Percentiles rank a stretch among this genome's conserved stretches.
Evolutionary conservation across 495 filamentous ascomycete genomes (phyloP).

Genomic region (Aspergillus affinis): DNA sequence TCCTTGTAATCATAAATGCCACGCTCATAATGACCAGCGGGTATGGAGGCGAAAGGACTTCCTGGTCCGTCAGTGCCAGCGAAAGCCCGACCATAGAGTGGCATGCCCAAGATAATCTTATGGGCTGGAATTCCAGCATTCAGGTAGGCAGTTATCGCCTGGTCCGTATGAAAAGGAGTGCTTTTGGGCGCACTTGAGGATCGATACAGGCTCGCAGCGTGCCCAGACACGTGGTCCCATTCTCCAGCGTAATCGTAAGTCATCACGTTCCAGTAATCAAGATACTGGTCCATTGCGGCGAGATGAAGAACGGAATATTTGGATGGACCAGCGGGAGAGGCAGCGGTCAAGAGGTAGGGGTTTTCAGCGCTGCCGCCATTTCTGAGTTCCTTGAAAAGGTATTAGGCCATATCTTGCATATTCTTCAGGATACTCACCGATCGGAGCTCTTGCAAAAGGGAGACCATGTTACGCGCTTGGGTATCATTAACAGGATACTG

Average conservation of each 20-base stretch:
- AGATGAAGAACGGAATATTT: no score
- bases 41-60: no score
- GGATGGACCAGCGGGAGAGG: no score
- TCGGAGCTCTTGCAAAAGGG: no score
- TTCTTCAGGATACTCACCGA: no score
- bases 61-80: neutral
- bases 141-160: neutral
- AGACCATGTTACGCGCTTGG: no score
- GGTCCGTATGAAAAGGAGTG: neutral
- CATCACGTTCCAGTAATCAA: constrained; percentile 2
- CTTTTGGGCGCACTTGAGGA: neutral
- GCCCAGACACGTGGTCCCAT: neutral
- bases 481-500: no score
- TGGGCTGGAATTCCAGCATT: neutral
- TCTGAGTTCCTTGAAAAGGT: no score
- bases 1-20: neutral
- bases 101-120: constrained; percentile 2
- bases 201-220: neutral
- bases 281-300: neutral
- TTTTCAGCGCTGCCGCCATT: no score
- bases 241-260: neutral
- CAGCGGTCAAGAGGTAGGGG: no score
- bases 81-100: neutral
- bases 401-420: no score
- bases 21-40: neutral